phyloP scores from a whole-genome alignment of 352 stramenopile species.

The Aphanomyces euteiches region DNA sequence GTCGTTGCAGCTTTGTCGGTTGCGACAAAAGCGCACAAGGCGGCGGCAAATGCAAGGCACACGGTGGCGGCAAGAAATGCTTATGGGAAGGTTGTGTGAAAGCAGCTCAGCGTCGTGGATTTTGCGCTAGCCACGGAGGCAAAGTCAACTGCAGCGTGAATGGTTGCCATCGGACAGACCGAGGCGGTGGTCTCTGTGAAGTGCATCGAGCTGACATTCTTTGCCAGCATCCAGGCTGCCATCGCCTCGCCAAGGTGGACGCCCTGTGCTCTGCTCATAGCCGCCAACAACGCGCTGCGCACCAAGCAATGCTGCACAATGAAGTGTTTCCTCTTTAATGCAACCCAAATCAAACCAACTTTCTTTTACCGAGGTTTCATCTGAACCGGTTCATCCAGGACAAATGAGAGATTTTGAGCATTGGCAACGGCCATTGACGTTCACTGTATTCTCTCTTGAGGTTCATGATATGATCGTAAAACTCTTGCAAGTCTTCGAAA shows the following conservation, averaged over 20 bases:
- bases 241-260: conserved; percentile 12
- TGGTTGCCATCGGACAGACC: conserved; percentile 75
- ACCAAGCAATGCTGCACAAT: not conserved
- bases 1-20: not conserved
- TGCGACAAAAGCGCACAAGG: conserved; percentile 84
- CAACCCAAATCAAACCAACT: no score
- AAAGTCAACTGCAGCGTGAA: conserved; percentile 77
- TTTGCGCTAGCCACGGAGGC: conserved; percentile 50
- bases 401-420: no score
- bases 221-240: not conserved
- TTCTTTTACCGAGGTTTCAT: no score
- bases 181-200: conserved; percentile 61
- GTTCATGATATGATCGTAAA: no score
- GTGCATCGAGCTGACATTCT: conserved; percentile 23
- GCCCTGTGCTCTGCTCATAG: not conserved
- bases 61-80: conserved; percentile 28
- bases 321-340: no score
- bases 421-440: no score
- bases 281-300: not conserved
- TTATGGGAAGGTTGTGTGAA: conserved; percentile 41
- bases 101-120: conserved; percentile 43
- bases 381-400: no score
- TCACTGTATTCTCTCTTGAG: no score
- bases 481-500: no score
- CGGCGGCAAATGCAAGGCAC: conserved; percentile 65